Percentiles rank a stretch among this genome's conserved stretches.
These are phyloP conservation scores for Arthromyces matolae DNA, from an alignment of 768 basidiomycete species.

Conservation along the genomic window DNA sequence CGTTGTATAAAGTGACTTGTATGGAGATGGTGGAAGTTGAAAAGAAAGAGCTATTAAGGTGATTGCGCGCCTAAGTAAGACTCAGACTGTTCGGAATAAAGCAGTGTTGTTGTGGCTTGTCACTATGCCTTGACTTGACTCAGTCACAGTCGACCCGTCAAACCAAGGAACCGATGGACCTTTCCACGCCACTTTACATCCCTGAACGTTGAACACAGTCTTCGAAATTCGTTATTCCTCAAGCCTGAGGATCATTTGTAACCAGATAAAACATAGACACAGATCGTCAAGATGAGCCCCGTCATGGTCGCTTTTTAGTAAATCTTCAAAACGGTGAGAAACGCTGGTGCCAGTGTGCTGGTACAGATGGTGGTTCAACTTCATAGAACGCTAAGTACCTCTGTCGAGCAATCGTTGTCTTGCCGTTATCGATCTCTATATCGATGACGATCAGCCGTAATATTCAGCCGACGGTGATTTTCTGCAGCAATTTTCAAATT, in stretches of 20 bases:
- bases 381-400: neutral
- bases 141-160: slow-evolving; percentile 20
- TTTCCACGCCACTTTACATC: slow-evolving; percentile 11
- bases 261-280: neutral
- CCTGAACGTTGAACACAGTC: neutral
- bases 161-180: slow-evolving; percentile 7
- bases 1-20: slow-evolving; percentile 1
- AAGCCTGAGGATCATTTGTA: neutral
- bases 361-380: slow-evolving; percentile 3
- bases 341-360: slow-evolving; percentile 1
- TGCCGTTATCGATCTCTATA: slow-evolving; percentile 18
- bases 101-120: slow-evolving; percentile 8
- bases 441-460: slow-evolving; percentile 13
- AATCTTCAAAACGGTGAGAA: neutral
- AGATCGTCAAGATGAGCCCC: neutral
- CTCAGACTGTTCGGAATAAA: slow-evolving; percentile 18
- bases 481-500: neutral
- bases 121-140: slow-evolving; percentile 14
- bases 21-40: slow-evolving; percentile 13
- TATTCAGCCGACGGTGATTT: slow-evolving; percentile 3
- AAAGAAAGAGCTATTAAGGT: slow-evolving; percentile 9
- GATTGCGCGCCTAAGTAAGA: slow-evolving; percentile 17
- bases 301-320: neutral
- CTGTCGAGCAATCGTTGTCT: neutral
- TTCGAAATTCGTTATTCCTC: neutral